Conservation (phyloP, 805 yeast genomes). For the Saccharomycopsis vini region DNA sequence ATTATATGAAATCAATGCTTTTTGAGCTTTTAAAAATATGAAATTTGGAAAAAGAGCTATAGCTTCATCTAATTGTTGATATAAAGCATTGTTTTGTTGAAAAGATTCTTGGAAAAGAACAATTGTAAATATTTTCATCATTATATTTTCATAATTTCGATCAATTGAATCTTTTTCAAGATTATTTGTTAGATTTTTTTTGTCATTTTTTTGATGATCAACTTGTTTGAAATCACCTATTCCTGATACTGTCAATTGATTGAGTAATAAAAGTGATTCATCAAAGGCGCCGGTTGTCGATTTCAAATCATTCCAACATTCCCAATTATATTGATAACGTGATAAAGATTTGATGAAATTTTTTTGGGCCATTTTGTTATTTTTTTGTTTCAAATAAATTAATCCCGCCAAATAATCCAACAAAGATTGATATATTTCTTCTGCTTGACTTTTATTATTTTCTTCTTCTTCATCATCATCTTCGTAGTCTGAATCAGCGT, state of each 20-base stretch:
- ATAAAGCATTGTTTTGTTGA: conserved; percentile 51
- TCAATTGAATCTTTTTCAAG: not conserved
- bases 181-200: not conserved
- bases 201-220: too few species aligned
- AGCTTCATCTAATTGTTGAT: conserved; percentile 41
- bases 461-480: too few species aligned
- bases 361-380: conserved; percentile 50
- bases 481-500: too few species aligned
- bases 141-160: conserved; percentile 20
- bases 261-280: conserved; percentile 40
- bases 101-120: conserved; percentile 70
- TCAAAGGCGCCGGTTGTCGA: conserved; percentile 52
- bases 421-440: conserved; percentile 26
- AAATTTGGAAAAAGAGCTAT: conserved; percentile 59
- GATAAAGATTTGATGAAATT: conserved; percentile 52
- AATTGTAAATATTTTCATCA: conserved; percentile 54
- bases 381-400: conserved; percentile 52
- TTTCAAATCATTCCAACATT: conserved; percentile 79
- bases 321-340: conserved; percentile 82
- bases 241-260: conserved; percentile 23
- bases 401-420: conserved; percentile 67
- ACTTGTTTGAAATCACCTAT: conserved; percentile 1
- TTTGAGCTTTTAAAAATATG: conserved; percentile 67
- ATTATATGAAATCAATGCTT: conserved; percentile 74
- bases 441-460: not conserved